These are phyloP conservation scores for Amanita phalloides DNA, from an alignment of 768 basidiomycete genomes.

Conservation along the genomic window DNA sequence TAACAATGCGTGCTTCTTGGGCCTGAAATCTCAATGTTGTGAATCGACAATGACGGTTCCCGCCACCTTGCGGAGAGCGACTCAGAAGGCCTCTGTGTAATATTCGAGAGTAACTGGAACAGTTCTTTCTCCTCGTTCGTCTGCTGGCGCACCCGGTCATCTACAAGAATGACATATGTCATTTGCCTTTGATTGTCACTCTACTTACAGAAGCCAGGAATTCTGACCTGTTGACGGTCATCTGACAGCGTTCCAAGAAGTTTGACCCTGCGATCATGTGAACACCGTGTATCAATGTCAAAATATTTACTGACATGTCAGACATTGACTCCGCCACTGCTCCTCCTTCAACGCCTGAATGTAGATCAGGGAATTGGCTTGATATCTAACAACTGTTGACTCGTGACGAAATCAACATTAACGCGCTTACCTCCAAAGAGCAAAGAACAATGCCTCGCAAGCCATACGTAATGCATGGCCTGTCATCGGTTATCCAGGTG, in stretches of 20 bases:
- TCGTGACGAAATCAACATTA: background rate
- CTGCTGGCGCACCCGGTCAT: constrained; percentile 65
- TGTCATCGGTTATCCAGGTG: constrained; percentile 90
- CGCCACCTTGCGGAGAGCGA: constrained; percentile 76
- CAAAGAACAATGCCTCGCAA: constrained; percentile 91
- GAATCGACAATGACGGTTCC: constrained; percentile 83
- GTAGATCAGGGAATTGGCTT: constrained; percentile 68
- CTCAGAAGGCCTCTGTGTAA: constrained; percentile 58
- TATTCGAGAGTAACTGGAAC: constrained; percentile 57
- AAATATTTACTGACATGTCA: constrained; percentile 52
- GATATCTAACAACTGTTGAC: constrained; percentile 37
- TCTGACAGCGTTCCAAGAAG: constrained; percentile 65
- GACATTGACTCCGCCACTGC: constrained; percentile 82
- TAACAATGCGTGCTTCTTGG: constrained; percentile 50
- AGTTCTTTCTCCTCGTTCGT: constrained; percentile 56
- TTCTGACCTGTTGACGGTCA: constrained; percentile 43
- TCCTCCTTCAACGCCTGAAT: constrained; percentile 93
- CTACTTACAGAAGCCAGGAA: constrained; percentile 77
- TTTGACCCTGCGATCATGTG: constrained; percentile 44
- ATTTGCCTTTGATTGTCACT: background rate
- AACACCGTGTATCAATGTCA: background rate
- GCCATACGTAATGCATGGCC: constrained; percentile 92
- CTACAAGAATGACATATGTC: constrained; percentile 22
- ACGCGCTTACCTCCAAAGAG: constrained; percentile 45
- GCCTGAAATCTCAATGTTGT: constrained; percentile 76